phyloP scores from a whole-genome alignment of 2,329 filamentous ascomycete genomes.

The Phialemonium atrogriseum region DNA sequence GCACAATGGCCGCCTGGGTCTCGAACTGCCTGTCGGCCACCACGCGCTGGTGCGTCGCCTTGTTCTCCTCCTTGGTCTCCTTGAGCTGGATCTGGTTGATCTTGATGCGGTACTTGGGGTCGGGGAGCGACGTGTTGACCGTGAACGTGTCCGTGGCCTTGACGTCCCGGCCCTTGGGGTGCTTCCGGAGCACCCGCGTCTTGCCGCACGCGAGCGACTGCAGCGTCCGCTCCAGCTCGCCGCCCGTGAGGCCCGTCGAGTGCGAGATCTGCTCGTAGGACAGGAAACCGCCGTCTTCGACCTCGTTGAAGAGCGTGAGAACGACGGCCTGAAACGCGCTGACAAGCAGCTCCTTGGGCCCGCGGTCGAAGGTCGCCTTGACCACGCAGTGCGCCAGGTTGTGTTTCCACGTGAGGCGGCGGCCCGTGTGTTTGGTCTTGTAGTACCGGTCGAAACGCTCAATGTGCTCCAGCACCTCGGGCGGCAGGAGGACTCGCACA shows the following conservation, averaged over 20 bases:
- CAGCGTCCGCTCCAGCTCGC: conserved; percentile 79
- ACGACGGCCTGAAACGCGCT: conserved; percentile 90
- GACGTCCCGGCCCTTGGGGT: conserved; percentile 78
- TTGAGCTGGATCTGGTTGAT: conserved; percentile 98
- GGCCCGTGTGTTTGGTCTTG: conserved; percentile 79
- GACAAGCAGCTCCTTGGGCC: conserved; percentile 80
- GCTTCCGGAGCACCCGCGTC: conserved; percentile 73
- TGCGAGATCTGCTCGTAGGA: conserved; percentile 68
- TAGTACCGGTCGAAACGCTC: conserved; percentile 81
- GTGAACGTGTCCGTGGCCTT: conserved; percentile 71
- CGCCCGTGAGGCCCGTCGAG: conserved; percentile 65
- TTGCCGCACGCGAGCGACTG: conserved; percentile 93
- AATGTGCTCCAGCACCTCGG: conserved; percentile 66
- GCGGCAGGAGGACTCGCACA: conserved; percentile 56
- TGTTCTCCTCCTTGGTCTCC: conserved; percentile 92
- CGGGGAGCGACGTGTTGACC: conserved; percentile 68
- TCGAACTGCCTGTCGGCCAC: conserved; percentile 88
- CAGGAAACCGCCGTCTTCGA: conserved; percentile 53
- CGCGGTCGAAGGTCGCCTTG: conserved; percentile 70
- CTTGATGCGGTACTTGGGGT: conserved; percentile 85
- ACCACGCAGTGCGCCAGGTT: conserved; percentile 85
- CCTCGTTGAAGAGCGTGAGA: conserved; percentile 78
- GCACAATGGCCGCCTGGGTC: conserved; percentile 91
- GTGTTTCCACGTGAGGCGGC: conserved; percentile 86
- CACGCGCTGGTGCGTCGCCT: conserved; percentile 85